Percentiles rank a stretch among this genome's conserved stretches.
These are phyloP conservation scores for Ceratopteris richardii DNA, from an alignment of 75 land plant genomes.

Conservation along the genomic window DNA sequence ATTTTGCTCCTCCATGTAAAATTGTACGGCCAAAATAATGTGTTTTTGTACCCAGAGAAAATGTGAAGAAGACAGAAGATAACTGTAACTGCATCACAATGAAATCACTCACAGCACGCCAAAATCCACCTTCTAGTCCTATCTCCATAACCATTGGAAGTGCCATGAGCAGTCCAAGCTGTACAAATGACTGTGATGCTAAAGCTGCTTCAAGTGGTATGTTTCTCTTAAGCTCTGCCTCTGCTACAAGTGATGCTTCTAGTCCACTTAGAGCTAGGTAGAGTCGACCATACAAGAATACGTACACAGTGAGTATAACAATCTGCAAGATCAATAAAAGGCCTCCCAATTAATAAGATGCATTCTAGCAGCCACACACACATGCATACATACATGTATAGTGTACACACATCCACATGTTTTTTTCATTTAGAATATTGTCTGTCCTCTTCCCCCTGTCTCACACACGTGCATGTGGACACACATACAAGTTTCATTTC, in stretches of 20 bases:
- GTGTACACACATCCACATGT: too few relatives aligned
- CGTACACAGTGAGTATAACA: constrained; percentile 76
- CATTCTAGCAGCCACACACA: too few relatives aligned
- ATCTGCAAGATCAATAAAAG: constrained; percentile 71
- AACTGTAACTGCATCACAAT: constrained; percentile 80
- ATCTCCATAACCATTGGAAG: constrained; percentile 67
- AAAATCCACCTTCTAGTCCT: constrained; percentile 56
- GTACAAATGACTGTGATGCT: constrained; percentile 56
- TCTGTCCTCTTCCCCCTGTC: too few relatives aligned
- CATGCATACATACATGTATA: too few relatives aligned
- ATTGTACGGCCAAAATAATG: constrained; percentile 95
- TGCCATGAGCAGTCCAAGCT: constrained; percentile 53
- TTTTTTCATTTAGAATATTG: too few relatives aligned
- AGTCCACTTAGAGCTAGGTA: constrained; percentile 85
- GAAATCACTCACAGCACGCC: constrained; percentile 56
- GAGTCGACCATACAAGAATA: constrained; percentile 78
- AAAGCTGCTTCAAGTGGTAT: constrained; percentile 55
- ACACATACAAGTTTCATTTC: too few relatives aligned
- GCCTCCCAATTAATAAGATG: too few relatives aligned
- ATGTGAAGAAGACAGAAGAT: constrained; percentile 83
- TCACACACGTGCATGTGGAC: too few relatives aligned
- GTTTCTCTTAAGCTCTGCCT: constrained; percentile 38
- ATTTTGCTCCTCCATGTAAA: constrained; percentile 92
- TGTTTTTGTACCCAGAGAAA: constrained; percentile 82
- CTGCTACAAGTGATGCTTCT: constrained; percentile 46